Evolutionary conservation across 2,329 filamentous ascomycete genomes (phyloP), one percentile per base, ranked within the genome.

Genomic region (Hypoxylon sp.): DNA sequence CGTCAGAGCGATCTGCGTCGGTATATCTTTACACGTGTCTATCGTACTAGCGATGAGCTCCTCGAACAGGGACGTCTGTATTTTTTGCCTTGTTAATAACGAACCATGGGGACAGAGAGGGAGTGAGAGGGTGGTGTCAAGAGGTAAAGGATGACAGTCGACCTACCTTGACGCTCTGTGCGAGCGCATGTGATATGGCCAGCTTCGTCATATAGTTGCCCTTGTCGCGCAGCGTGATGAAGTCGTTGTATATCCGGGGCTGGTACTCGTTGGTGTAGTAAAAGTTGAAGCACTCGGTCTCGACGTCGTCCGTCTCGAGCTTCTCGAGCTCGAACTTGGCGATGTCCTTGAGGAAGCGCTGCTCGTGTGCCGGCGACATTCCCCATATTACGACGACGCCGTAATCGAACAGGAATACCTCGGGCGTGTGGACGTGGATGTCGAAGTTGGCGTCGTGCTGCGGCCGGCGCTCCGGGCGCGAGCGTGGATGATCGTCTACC

Each of bases 251-350:
- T 74, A 99, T 99, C 48, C 95, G 89, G 18, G 95, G 92, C 77
- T 99, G 96, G 74, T 99, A 99, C 73, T 98, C 94, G 69, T 90
- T 86, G 2, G 95, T 98, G 78, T 99, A 98, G 80, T 99, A 99
- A 75, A 98, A 99, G 74, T 99, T 99, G 82, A 99, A 99, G 70
- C 94, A 92, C 75, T 99, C 95, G 18, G 72, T 91, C 77, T 99
- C 94, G 24, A 97, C 88, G 67, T 97, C 92, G 70, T 96, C 93
- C 9, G 89, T 85, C 21, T 87, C 87, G 45, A 98, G 83, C 74
- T 97, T 97, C 72, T 97, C 94, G 35, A 87, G 84, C 74, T 97
- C 95, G 67, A 98, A 99, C 71, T 95, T 97, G 54, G 91, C 86
- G 60, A 99, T 90, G 69, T 99, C 94, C 67, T 95, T 95, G 13